phyloP scores from a whole-genome alignment of 1,284 basidiomycete genomes.

The Fomes fomentarius region DNA sequence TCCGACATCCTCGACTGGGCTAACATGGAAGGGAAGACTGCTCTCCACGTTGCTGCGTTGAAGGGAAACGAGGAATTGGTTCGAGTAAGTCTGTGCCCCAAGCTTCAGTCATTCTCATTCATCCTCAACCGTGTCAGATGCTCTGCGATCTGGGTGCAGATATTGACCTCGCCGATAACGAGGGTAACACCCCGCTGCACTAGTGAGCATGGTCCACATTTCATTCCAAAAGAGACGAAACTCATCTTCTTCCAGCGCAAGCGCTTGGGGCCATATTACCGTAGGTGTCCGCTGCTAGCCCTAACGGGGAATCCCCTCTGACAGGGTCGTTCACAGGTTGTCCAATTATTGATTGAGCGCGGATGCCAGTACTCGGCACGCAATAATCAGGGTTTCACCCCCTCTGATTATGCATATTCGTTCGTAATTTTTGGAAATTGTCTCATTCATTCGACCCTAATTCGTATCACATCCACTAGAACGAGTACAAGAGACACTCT shows the following conservation, averaged over 20 bases:
- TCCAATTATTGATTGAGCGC: conserved; percentile 86
- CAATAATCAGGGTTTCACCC: conserved; percentile 91
- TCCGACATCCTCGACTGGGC: conserved; percentile 89
- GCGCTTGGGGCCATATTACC: conserved; percentile 81
- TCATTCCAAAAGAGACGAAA: conserved; percentile 2
- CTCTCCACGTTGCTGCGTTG: conserved; percentile 85
- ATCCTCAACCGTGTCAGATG: conserved; percentile 54
- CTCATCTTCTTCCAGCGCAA: conserved; percentile 57
- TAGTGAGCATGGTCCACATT: conserved; percentile 60
- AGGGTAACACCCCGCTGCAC: conserved; percentile 92
- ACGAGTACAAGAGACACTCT: conserved; percentile 76
- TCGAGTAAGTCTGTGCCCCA: conserved; percentile 54
- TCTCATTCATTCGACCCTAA: neutral
- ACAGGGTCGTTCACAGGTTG: conserved; percentile 52
- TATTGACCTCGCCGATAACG: conserved; percentile 84
- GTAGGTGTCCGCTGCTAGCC: conserved; percentile 45
- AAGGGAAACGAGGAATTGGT: conserved; percentile 91
- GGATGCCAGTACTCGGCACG: conserved; percentile 82
- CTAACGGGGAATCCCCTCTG: conserved; percentile 11
- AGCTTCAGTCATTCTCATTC: conserved; percentile 22
- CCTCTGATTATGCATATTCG: conserved; percentile 93
- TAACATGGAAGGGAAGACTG: conserved; percentile 86
- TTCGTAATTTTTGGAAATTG: conserved; percentile 41
- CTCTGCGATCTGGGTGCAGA: conserved; percentile 89
- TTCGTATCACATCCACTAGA: conserved; percentile 44